Conservation (phyloP, 2,329 filamentous ascomycete species). For the Harringtonia lauricola region DNA sequence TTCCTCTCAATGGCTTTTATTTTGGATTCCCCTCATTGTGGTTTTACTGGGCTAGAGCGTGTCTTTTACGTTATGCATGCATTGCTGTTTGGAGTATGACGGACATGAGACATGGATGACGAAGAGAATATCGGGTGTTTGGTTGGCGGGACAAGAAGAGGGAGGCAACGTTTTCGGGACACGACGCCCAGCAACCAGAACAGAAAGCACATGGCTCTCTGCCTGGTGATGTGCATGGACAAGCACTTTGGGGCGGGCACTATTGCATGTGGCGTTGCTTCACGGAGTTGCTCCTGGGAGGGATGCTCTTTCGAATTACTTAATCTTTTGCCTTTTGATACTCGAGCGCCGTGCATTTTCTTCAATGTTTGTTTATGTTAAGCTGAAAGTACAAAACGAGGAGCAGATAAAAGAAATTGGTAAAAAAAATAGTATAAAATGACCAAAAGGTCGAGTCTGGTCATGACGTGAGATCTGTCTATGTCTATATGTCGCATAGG, state of each 20-base stretch:
- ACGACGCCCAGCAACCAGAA: neutral
- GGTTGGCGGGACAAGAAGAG: neutral
- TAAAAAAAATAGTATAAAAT: neutral
- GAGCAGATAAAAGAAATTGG: neutral
- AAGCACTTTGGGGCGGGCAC: neutral
- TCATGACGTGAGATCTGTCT: too few species aligned
- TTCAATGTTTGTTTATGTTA: neutral
- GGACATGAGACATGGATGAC: neutral
- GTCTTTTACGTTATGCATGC: neutral
- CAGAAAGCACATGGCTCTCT: neutral
- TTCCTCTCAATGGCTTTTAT: neutral
- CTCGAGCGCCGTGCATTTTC: neutral
- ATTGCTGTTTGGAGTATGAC: slow-evolving; percentile 1
- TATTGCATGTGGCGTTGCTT: slow-evolving; percentile 1
- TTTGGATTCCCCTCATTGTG: neutral
- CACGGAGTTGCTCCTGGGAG: neutral
- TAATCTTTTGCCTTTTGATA: neutral
- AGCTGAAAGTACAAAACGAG: neutral
- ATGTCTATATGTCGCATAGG: too few species aligned
- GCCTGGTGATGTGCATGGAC: neutral
- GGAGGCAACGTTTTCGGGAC: slow-evolving; percentile 3
- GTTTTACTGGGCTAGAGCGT: neutral
- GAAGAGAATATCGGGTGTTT: neutral
- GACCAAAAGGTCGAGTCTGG: too few species aligned
- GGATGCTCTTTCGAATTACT: neutral